These are phyloP conservation scores for Pseudocercospora fuligena DNA, from an alignment of 2,329 filamentous ascomycete species.

Conservation along the genomic window DNA sequence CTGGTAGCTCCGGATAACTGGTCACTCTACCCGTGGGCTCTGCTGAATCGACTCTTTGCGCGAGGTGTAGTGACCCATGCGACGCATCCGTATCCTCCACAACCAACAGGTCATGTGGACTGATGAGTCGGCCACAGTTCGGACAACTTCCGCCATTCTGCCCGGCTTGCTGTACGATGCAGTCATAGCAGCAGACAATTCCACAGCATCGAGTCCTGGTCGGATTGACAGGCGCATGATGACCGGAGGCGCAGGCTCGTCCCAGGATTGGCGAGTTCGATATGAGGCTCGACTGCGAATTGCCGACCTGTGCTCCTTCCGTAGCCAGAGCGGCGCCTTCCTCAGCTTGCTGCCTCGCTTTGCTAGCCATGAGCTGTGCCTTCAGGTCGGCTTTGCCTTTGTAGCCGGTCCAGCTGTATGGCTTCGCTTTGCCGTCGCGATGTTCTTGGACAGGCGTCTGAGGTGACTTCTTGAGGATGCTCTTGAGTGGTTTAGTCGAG, in stretches of 20 bases:
- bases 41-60: background rate
- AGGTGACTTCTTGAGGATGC: conserved; percentile 13
- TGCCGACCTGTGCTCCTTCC: background rate
- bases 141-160: background rate
- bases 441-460: background rate
- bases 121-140: background rate
- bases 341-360: background rate
- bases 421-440: background rate
- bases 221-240: background rate
- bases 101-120: background rate
- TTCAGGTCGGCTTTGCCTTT: background rate
- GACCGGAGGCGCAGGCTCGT: background rate
- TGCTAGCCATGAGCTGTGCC: background rate
- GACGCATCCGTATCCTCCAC: background rate
- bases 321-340: background rate
- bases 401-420: conserved; percentile 12
- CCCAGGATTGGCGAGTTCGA: background rate
- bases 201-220: background rate
- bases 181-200: background rate
- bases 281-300: background rate
- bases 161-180: background rate
- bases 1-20: background rate
- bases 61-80: background rate
- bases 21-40: background rate
- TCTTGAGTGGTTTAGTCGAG: background rate